Conservation (phyloP, 2,329 filamentous ascomycete genomes). For the Colletotrichum tropicale region DNA sequence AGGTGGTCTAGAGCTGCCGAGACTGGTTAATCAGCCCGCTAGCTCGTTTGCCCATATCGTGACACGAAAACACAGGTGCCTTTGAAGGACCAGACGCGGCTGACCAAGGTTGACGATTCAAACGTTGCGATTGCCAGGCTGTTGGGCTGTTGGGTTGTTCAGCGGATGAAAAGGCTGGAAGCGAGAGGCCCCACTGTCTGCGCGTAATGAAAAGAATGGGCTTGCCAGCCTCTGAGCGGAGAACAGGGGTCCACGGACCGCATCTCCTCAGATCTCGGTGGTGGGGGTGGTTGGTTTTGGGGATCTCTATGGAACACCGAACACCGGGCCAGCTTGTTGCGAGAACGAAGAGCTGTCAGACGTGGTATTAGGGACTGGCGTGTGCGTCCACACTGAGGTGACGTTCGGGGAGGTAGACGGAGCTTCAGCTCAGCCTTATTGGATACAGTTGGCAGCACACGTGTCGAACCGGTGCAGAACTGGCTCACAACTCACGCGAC, state of each 20-base stretch:
- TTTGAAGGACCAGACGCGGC: background rate
- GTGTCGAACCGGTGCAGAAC: background rate
- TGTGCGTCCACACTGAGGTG: background rate
- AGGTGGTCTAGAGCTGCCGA: background rate
- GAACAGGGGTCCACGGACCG: conserved; percentile 6
- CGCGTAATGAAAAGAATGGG: background rate
- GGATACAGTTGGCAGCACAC: background rate
- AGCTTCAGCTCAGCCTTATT: background rate
- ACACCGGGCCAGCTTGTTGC: background rate
- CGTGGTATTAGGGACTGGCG: background rate
- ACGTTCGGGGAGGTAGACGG: background rate
- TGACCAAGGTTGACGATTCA: background rate
- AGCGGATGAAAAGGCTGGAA: background rate
- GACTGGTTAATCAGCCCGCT: background rate
- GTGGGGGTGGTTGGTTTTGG: conserved; percentile 1
- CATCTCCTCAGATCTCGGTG: conserved; percentile 4
- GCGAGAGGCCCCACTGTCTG: background rate
- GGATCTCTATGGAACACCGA: background rate
- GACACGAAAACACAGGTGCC: background rate
- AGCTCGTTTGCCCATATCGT: background rate
- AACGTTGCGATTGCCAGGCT: background rate
- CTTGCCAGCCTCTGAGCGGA: background rate
- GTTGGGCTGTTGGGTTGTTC: background rate
- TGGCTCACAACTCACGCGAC: background rate
- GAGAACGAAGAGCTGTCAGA: background rate